Conservation (phyloP, 257 asterid species). For the Penstemon eatonii region DNA sequence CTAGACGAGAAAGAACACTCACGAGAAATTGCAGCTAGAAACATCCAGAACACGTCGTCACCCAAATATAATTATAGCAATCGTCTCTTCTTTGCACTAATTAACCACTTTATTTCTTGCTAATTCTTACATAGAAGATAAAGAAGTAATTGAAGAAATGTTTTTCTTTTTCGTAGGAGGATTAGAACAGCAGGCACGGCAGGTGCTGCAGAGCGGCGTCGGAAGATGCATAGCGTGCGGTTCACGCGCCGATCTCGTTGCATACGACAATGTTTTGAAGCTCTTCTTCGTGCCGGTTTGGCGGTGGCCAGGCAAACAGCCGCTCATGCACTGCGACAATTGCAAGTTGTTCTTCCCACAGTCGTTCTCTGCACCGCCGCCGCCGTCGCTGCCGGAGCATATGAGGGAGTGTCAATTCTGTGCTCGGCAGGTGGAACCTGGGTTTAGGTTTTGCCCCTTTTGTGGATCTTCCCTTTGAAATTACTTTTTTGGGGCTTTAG, state of each 20-base stretch:
- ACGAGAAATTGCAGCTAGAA: too few species aligned
- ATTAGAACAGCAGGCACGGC: constrained; percentile 66
- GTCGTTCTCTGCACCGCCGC: constrained; percentile 42
- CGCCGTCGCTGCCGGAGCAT: constrained; percentile 22
- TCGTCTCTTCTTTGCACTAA: too few species aligned
- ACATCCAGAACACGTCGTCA: too few species aligned
- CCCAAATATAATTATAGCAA: too few species aligned
- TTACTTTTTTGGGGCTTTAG: too few species aligned
- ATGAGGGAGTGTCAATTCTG: constrained; percentile 46
- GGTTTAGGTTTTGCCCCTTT: constrained; percentile 69
- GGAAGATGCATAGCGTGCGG: constrained; percentile 81
- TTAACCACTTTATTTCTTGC: too few species aligned
- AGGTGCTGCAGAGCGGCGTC: constrained; percentile 57
- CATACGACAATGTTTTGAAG: constrained; percentile 72
- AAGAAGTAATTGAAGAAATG: constrained; percentile 33
- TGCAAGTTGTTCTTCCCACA: constrained; percentile 70
- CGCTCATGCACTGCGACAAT: constrained; percentile 55
- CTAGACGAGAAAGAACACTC: too few species aligned
- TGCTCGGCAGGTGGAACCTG: constrained; percentile 52
- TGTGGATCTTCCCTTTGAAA: constrained; percentile 59
- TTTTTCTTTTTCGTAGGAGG: constrained; percentile 85
- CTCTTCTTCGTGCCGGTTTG: constrained; percentile 80
- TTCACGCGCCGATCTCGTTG: constrained; percentile 73
- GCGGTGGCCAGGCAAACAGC: constrained; percentile 83
- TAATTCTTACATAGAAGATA: not conserved